A percentile compares a stretch with the other conserved stretches of the same genome.
phyloP scores from a whole-genome alignment of 2,329 filamentous ascomycete genomes.

The Aspergillus floridensis region DNA sequence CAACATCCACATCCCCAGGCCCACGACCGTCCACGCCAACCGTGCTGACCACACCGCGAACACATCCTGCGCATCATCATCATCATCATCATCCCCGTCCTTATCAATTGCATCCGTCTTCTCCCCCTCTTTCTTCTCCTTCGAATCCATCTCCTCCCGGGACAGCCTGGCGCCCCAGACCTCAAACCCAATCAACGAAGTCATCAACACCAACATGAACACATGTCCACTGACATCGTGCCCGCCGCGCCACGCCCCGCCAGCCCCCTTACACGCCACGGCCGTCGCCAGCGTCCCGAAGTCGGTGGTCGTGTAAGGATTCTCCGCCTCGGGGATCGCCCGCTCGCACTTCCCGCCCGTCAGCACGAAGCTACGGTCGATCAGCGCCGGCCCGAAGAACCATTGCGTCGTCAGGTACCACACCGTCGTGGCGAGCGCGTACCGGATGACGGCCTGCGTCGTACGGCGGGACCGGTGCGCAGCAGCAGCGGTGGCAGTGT shows the following conservation, averaged over 20 bases:
- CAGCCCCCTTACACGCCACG: constrained; percentile 75
- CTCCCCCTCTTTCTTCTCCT: constrained; percentile 19
- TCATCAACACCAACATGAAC: constrained; percentile 84
- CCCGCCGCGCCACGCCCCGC: constrained; percentile 85
- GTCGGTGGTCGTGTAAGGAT: constrained; percentile 6
- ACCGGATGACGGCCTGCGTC: constrained; percentile 65
- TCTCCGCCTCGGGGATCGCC: constrained; percentile 48
- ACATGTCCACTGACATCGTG: constrained; percentile 97
- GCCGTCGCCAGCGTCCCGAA: constrained; percentile 61
- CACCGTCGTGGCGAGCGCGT: constrained; percentile 67
- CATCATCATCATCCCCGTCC: constrained; percentile 35
- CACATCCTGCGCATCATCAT: constrained; percentile 44
- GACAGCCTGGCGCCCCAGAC: constrained; percentile 56
- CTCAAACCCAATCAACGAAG: constrained; percentile 78
- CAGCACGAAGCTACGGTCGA: constrained; percentile 84
- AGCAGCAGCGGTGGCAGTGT: constrained; percentile 38
- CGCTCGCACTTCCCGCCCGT: constrained; percentile 81
- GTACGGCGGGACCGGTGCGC: constrained; percentile 44
- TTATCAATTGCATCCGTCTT: constrained; percentile 12
- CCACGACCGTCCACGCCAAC: constrained; percentile 59
- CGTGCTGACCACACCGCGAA: constrained; percentile 56
- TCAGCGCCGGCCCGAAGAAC: constrained; percentile 88
- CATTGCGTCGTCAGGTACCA: constrained; percentile 93
- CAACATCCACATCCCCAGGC: constrained; percentile 87
- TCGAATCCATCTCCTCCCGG: constrained; percentile 17